Base-by-base conservation (phyloP, 345 rosid species). In the Stellera chamaejasme region DNA sequence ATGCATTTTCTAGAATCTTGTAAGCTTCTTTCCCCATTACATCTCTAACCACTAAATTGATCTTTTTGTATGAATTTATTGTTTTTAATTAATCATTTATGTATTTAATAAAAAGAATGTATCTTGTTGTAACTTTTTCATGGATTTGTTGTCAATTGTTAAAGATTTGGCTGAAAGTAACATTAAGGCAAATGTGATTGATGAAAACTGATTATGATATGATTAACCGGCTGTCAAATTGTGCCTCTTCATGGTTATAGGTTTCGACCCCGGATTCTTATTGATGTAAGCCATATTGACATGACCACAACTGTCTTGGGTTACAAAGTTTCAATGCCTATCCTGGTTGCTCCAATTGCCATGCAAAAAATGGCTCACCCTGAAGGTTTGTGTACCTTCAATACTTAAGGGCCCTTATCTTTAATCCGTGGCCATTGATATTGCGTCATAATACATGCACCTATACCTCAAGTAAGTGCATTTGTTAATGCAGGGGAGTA, bases 361-460 rank as follows among this genome's bases (percentile, higher is more conserved):
- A 74, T 92, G 84, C 98, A 86, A 80, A 92, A 88, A 75, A 88
- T 92, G 97, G 98, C 96, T 57, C 98, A 88, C 59, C 95, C 95
- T 60, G 93, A 88, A 54, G 98, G 95, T 83, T 61, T 10, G 46
- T 14, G 43, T 49, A 32, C 52, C 52, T 50, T 32, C 39, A 32
- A 32, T 25, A 0, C 13, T 26, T 23, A 45, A 6, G 26, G 11
- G 13, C 15, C 15, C 32, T 7, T 10, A 1, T 43, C 25, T 13
- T 53, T 53, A 32, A 6, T 10, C 43, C 44, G 44, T 28, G 26
- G 16, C 51, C 10, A 1, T 6, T 23, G 23, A 19, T 1, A 19
- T 19, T 59, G 25, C 27, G 15, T 4, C 9, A 0, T 5, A 25
- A 19, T 27, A 48, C 27, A 11, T 58, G 51, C 45, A 19, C 43